Evolutionary conservation across 2,329 filamentous ascomycete species (phyloP), one percentile per base, ranked within the genome.

Genomic region (Ilyonectria destructans): DNA sequence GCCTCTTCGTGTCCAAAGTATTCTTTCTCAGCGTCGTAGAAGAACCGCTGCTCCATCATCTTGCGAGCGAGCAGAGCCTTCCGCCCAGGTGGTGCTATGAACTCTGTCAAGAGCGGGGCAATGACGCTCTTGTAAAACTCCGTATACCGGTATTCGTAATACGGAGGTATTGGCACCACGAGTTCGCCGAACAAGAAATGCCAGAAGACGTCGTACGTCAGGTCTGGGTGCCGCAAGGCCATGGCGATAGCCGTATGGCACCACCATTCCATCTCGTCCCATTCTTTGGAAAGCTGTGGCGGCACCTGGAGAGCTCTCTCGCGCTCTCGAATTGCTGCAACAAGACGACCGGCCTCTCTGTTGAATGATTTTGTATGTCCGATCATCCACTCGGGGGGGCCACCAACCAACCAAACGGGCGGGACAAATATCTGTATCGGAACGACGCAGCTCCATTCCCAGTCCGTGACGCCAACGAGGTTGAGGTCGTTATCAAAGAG

Each of bases 31-130:
- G 40, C 58, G 6, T 61, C 37, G 31, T 54, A 61, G n/a, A 61
- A 61, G 35, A 35, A 48, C 37, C 4, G 54, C 48, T 61, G 58
- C 35, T 55, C 58, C 23, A 45, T 48, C 33, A 54, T 48, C 58
- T 61, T 61, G 26, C 58, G 58, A 2, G 31, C 35, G 23, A 61
- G 48, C 23, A 61, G 37, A 33, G 58, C 58, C 37, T 61, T 45
- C 21, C 48, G 58, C 48, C 51, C 35, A 10, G 58, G 58, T n/a
- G n/a, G 3, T 35, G 54, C 35, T 23, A 61, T 55, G 13, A 61
- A 61, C 23, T 23, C 58, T 12, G 26, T 54, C n/a, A 61, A 43
- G 33, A 48, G 58, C 6, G 58, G 58, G 48, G 23, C 10, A 15
- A 61, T 61, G 13, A 26, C 23, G 13, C 7, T 45, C 58, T 31